A percentile compares a stretch with the other conserved stretches of the same genome.
These are phyloP conservation scores for Paecilomyces variotii DNA, from an alignment of 2,329 filamentous ascomycete species.

Conservation along the genomic window DNA sequence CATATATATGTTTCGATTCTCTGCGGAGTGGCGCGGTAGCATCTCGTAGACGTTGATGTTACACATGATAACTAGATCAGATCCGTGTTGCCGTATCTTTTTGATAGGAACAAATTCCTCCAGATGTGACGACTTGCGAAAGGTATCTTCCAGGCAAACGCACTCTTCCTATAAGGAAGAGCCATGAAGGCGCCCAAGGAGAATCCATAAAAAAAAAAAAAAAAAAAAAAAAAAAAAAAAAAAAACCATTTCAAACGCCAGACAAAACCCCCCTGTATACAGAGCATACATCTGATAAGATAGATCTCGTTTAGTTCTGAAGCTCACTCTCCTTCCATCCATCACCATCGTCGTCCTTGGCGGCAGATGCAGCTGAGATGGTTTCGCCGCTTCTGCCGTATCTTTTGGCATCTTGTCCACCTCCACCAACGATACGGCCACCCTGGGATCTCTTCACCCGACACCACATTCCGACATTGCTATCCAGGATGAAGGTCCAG, in stretches of 20 bases:
- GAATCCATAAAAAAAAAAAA: background rate
- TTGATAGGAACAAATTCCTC: too few relatives aligned
- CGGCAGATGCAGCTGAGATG: conserved; percentile 37
- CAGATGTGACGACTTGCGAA: too few relatives aligned
- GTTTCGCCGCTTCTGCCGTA: conserved; percentile 35
- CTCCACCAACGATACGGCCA: conserved; percentile 49
- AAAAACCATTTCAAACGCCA: background rate
- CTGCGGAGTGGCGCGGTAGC: background rate
- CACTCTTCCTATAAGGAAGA: too few relatives aligned
- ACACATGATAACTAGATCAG: background rate
- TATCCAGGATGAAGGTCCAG: conserved; percentile 91
- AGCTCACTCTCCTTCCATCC: conserved; percentile 64
- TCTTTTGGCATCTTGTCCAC: conserved; percentile 21
- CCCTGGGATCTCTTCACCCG: conserved; percentile 87
- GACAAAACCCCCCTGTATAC: background rate
- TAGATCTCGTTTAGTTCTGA: conserved; percentile 40
- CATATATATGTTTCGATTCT: background rate
- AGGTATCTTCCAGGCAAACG: too few relatives aligned
- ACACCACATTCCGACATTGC: conserved; percentile 81
- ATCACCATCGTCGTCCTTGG: conserved; percentile 40
- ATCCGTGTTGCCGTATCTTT: too few relatives aligned
- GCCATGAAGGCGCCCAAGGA: too few relatives aligned
- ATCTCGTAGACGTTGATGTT: background rate
- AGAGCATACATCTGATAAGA: background rate
- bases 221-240: background rate